phyloP scores from a whole-genome alignment of 1,284 basidiomycete species.

The Golubevia pallescens region DNA sequence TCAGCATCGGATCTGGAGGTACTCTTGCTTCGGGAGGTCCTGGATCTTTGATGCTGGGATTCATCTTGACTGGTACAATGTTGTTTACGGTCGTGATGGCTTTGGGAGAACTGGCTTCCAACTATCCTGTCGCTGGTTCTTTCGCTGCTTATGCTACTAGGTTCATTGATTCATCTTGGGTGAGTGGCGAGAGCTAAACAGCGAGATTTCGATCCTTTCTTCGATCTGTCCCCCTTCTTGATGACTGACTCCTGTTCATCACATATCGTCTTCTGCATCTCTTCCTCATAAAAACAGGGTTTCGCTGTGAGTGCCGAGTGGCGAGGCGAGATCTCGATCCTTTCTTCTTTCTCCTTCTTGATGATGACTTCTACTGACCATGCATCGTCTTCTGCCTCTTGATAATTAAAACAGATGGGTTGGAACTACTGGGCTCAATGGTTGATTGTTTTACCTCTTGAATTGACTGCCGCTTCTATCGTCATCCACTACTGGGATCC shows the following conservation, averaged over 20 bases:
- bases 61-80: slow-evolving; percentile 44
- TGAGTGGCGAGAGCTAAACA: no score
- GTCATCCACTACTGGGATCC: slow-evolving; percentile 5
- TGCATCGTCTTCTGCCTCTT: no score
- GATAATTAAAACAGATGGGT: slow-evolving; percentile 22
- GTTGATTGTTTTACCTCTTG: slow-evolving; percentile 8
- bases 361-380: no score
- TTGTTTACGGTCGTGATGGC: slow-evolving; percentile 43
- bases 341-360: no score
- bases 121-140: slow-evolving; percentile 45
- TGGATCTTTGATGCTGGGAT: slow-evolving; percentile 43
- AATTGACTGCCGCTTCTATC: slow-evolving; percentile 6
- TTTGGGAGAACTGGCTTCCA: slow-evolving; percentile 48
- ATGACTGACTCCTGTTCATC: no score
- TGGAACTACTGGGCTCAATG: slow-evolving; percentile 52
- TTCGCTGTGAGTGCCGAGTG: no score
- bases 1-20: slow-evolving; percentile 40
- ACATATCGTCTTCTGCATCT: no score
- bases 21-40: slow-evolving; percentile 39
- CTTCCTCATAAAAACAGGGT: no score
- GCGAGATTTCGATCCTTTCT: no score
- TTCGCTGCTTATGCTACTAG: slow-evolving; percentile 44
- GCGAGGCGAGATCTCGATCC: no score
- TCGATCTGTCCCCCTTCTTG: no score
- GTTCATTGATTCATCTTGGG: slow-evolving; percentile 50